Base-by-base conservation (phyloP, 441 rosid species). In the Isatis lusitanica region DNA sequence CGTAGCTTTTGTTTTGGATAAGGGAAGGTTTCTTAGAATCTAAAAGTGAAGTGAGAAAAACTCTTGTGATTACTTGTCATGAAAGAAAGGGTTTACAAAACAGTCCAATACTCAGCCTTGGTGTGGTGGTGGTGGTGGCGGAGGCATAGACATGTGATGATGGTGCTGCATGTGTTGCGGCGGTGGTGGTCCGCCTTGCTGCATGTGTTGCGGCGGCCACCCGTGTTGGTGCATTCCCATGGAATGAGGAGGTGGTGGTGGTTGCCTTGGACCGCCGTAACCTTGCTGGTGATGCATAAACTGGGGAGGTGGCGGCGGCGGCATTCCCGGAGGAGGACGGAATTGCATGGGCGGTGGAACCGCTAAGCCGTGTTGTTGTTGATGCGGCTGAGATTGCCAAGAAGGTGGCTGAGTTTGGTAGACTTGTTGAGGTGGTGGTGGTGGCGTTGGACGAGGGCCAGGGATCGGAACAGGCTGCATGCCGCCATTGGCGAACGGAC, bases 401-500 rank as follows among this genome's bases (percentile, higher is more conserved):
- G 84, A 18, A 67, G 83, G 96, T 65, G 75, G 75, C 79, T 87
- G 97, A 67, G 91, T 84, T 31, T 75, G 94, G 86, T 93, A 90
- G 43, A 78, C 88, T 26, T 90, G 90, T 15, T 88, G 90, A 5
- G 94, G 97, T 2, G 94, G 94, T 33, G 90, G 96, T 12, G 93
- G 96, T n/a, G 93, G 90, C 13, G 91, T 90, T 3, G 88, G 95
- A 6, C 93, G 92, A 7, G 84, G 70, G 1, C 78, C 78, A 2
- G 85, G 82, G 38, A 92, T 73, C 8, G 86, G 75, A 31, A 76
- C 79, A 52, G 92, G 84, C 63, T 86, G 80, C 80, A 82, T 79
- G 21, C 73, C 77, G 7, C 92, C 95, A 73, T 89, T 84, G 48
- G 82, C 79, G 74, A 87, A 89, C 7, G 91, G 88, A 13, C 91